These are phyloP conservation scores for Eucalyptus camaldulensis DNA, from an alignment of 345 rosid species.

Conservation along the genomic window DNA sequence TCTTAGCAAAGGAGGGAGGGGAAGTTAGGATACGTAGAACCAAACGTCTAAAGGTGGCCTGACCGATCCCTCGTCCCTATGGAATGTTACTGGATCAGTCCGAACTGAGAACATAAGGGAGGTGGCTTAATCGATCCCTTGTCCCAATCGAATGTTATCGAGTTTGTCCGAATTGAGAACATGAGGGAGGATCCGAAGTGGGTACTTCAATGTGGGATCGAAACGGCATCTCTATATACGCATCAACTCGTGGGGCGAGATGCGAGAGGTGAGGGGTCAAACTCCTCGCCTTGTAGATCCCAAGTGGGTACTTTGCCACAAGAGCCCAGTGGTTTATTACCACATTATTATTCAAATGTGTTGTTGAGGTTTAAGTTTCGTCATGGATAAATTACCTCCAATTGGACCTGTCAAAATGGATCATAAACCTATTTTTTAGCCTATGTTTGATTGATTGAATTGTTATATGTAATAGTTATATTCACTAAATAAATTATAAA, in stretches of 20 bases:
- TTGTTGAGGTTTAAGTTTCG: background rate
- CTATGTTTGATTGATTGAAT: rapidly evolving
- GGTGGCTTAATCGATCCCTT: background rate
- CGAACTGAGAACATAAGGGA: background rate
- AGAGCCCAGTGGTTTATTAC: background rate
- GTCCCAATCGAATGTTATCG: background rate
- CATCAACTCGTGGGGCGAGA: background rate
- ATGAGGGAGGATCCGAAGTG: background rate
- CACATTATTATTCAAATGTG: background rate
- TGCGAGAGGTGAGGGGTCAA: background rate
- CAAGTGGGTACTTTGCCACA: background rate
- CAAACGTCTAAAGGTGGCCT: background rate
- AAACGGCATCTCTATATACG: background rate
- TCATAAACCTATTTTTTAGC: too few species aligned
- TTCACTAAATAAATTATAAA: too few species aligned
- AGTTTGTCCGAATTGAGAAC: background rate
- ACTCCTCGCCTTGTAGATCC: background rate
- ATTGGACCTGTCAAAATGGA: background rate
- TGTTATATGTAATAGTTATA: rapidly evolving
- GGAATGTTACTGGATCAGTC: background rate
- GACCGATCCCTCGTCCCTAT: background rate
- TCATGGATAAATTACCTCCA: background rate
- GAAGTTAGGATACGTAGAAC: background rate
- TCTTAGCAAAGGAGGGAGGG: background rate
- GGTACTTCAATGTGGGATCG: background rate